Evolutionary conservation across 2,329 filamentous ascomycete species (phyloP).

Genomic region (Ilyonectria sp.): DNA sequence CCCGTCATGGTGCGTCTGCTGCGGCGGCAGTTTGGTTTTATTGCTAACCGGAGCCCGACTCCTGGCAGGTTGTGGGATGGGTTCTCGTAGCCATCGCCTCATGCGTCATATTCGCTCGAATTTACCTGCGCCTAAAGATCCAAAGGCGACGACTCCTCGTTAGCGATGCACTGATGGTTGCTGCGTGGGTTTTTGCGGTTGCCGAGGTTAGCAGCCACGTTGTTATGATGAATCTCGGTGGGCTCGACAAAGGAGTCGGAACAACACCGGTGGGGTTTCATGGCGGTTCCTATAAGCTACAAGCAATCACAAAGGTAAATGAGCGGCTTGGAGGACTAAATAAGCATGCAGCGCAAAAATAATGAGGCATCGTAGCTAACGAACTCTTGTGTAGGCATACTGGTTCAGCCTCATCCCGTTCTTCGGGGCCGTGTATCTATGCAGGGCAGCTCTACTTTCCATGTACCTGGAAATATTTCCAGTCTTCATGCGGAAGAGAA

Average conservation of each 20-base stretch:
- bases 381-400: not conserved
- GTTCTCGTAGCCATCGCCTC: slow-evolving; percentile 4
- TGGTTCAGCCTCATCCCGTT: not conserved
- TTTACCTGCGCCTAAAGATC: slow-evolving; percentile 12
- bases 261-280: not conserved
- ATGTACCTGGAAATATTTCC: slow-evolving; percentile 14
- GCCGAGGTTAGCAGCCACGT: not conserved
- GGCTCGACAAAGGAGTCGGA: not conserved
- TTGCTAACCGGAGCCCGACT: not conserved
- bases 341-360: not conserved
- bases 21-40: too few species aligned
- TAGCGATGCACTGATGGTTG: slow-evolving; percentile 8
- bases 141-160: not conserved
- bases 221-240: not conserved
- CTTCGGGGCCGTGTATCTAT: not conserved
- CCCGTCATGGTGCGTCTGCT: too few species aligned
- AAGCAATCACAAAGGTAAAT: not conserved
- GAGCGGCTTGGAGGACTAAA: not conserved
- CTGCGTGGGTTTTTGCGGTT: not conserved
- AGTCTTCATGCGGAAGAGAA: slow-evolving; percentile 5
- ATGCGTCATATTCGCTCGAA: not conserved
- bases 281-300: not conserved
- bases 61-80: slow-evolving; percentile 5
- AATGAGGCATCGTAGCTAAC: not conserved
- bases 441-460: slow-evolving; percentile 7